A percentile compares a stretch with the other conserved stretches of the same genome.
Conservation (phyloP, 495 filamentous ascomycete genomes). For the Daldinia childiae region DNA sequence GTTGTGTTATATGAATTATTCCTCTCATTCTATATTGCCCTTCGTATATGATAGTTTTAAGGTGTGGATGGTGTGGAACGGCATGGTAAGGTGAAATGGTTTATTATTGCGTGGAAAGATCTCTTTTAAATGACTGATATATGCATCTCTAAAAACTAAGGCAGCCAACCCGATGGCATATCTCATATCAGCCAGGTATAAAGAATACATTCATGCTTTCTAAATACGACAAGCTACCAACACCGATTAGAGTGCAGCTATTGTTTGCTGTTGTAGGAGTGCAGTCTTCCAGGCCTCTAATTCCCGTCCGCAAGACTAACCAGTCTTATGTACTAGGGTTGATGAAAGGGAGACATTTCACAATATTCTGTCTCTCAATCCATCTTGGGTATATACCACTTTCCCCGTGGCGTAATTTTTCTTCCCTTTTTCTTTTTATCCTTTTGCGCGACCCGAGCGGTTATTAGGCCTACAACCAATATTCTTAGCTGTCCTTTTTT, state of each 20-base stretch:
- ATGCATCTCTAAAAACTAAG: neutral
- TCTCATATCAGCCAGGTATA: neutral
- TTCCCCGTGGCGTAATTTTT: conserved; percentile 1
- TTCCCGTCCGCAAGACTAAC: conserved; percentile 3
- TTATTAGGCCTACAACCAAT: neutral
- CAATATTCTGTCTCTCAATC: conserved; percentile 73
- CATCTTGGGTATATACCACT: conserved; percentile 23
- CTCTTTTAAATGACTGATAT: neutral
- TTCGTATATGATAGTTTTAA: too few species aligned
- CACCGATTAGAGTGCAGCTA: neutral
- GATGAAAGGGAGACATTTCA: conserved; percentile 66
- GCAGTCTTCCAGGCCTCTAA: neutral
- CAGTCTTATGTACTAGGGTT: conserved; percentile 6
- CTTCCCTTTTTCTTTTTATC: neutral
- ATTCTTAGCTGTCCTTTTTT: neutral
- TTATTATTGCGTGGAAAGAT: too few species aligned
- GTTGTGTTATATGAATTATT: too few species aligned
- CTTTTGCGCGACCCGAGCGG: neutral
- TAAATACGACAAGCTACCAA: neutral
- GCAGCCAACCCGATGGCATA: neutral
- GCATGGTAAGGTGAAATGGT: too few species aligned
- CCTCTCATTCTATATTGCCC: too few species aligned
- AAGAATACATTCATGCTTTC: neutral
- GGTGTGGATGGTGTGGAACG: too few species aligned
- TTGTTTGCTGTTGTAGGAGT: conserved; percentile 12